Evolutionary conservation across 2,329 filamentous ascomycete genomes (phyloP).

Genomic region (Claviceps capensis): DNA sequence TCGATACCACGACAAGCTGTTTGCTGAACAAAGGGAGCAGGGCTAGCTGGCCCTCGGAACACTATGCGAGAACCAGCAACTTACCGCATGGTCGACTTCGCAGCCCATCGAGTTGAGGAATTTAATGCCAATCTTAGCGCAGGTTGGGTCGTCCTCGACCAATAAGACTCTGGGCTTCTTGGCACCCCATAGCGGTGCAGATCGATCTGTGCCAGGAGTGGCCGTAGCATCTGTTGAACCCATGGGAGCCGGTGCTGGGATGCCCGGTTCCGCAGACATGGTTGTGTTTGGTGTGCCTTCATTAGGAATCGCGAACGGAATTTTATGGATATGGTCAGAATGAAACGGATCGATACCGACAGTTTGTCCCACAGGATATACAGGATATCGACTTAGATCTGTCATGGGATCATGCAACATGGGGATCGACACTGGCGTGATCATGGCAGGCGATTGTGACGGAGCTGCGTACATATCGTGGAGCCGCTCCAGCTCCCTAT

Average conservation of each 20-base stretch:
- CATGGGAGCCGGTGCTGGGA: constrained; percentile 9
- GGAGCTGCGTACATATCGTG: constrained; percentile 40
- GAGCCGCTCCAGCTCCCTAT: constrained; percentile 41
- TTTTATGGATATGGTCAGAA: constrained; percentile 86
- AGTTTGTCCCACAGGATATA: constrained; percentile 82
- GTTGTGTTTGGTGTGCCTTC: constrained; percentile 24
- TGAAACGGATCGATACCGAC: constrained; percentile 93
- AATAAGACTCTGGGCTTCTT: constrained; percentile 70
- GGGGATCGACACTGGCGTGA: constrained; percentile 28
- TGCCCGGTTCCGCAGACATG: constrained; percentile 24
- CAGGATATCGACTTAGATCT: constrained; percentile 47
- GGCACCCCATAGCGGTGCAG: constrained; percentile 36
- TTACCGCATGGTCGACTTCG: constrained; percentile 52
- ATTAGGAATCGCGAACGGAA: constrained; percentile 67
- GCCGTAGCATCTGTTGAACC: constrained; percentile 7
- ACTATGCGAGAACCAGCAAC: constrained; percentile 11
- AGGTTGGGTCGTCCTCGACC: constrained; percentile 69
- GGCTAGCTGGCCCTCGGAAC: neutral
- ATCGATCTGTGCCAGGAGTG: constrained; percentile 22
- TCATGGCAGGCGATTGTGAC: constrained; percentile 34
- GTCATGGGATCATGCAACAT: constrained; percentile 40
- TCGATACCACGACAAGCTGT: neutral
- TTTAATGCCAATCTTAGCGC: constrained; percentile 53
- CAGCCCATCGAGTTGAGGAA: constrained; percentile 53
- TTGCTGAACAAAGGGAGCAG: too few relatives aligned